Evolutionary conservation across 116 monocot genomes (phyloP), one percentile per base, ranked within the genome.

Genomic region (Dioscorea cayenensis): DNA sequence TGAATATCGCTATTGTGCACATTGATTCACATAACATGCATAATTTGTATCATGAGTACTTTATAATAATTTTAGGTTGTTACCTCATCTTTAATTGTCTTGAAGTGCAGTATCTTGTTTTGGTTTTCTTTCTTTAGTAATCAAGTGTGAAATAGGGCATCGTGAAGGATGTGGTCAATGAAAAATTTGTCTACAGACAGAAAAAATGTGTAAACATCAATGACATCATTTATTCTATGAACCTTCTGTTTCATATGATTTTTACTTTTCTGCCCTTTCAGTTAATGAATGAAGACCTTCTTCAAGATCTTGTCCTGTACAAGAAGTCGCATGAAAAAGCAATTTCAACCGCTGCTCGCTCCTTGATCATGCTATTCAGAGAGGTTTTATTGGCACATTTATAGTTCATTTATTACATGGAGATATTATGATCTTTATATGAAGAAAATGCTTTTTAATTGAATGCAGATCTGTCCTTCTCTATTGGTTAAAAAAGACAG

Each of bases 241-340:
- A 58, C 36, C 66, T 66, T 21, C 19, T 49, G 20, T 49, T 48
- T 67, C n/a, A 67, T 67, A 10, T 50, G 9, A 18, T 62, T 23
- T 63, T 62, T 38, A 11, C 22, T 35, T 66, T 50, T 58, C 13
- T 43, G 25, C 25, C 14, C 55, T 66, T 50, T 1, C 75, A 95
- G 95, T 76, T 95, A 43, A 95, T 95, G 95, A 81, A 85, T 59
- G 95, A 95, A 85, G 95, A 95, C 82, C 80, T 95, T 69, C 92
- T 95, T 50, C 95, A 92, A 90, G 95, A 95, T 69, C 84, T 95
- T 70, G 95, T 84, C 52, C 70, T 95, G 20, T 95, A 95, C 84
- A 95, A 90, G 65, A 95, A 95, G 59, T 92, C 91, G 69, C 95
- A 92, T 69, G 92, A 95, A 76, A 95, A 95, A 77, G 89, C 89